phyloP scores from a whole-genome alignment of 352 stramenopile genomes.

The Phytophthora megakarya region DNA sequence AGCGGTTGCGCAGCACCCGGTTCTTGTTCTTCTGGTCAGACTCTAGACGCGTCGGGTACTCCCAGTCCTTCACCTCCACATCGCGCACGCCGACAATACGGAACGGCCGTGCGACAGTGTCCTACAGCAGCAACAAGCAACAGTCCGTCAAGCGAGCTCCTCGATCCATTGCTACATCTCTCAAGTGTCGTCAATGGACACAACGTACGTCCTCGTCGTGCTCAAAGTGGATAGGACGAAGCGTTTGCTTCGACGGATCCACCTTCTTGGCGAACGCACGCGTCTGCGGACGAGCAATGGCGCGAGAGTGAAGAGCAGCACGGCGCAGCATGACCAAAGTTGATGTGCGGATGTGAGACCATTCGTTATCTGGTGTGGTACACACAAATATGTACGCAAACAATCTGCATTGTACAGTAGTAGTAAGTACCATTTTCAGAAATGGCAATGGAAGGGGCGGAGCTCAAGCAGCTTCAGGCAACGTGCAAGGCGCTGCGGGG shows the following conservation, averaged over 20 bases:
- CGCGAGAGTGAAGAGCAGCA: constrained; percentile 19
- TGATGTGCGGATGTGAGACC: constrained; percentile 29
- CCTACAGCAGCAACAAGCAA: constrained; percentile 20
- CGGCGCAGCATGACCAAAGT: constrained; percentile 25
- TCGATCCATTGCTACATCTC: constrained; percentile 4
- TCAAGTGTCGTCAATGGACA: neutral
- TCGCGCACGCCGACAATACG: constrained; percentile 83
- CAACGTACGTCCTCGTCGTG: constrained; percentile 61
- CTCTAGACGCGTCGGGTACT: constrained; percentile 75
- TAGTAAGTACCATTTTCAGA: neutral
- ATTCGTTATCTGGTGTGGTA: constrained; percentile 19
- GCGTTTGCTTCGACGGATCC: constrained; percentile 1
- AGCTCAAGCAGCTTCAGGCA: constrained; percentile 59
- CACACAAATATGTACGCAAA: constrained; percentile 5
- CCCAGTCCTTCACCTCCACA: constrained; percentile 77
- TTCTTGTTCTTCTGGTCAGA: constrained; percentile 66
- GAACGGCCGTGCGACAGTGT: constrained; percentile 58
- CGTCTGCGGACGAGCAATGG: constrained; percentile 19
- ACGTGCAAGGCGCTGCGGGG: constrained; percentile 52
- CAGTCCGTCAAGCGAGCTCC: constrained; percentile 6
- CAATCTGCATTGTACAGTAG: too few relatives aligned
- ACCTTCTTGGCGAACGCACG: constrained; percentile 35
- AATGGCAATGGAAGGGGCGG: constrained; percentile 15
- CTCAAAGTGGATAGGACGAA: constrained; percentile 79
- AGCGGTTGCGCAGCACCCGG: constrained; percentile 73